Percentiles rank a stretch among this genome's conserved stretches.
Evolutionary conservation across 148 eudicot genomes (phyloP).

Genomic region (Diospyros lotus): DNA sequence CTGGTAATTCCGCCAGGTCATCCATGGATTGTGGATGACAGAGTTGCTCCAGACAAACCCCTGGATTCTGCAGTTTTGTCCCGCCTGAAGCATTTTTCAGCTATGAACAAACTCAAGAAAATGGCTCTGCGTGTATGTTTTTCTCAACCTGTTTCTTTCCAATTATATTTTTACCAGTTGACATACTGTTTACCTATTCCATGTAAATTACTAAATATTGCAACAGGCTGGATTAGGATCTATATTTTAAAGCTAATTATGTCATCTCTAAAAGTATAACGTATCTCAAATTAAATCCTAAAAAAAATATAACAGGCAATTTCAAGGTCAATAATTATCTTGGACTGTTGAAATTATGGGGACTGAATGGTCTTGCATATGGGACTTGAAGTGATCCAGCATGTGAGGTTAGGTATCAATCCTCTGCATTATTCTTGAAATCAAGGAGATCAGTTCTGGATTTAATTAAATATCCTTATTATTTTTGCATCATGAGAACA

Average conservation of each 20-base stretch:
- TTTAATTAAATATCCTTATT: no score
- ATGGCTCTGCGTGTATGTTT: slow-evolving; percentile 71
- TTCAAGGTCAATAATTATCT: background rate
- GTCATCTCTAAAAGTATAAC: background rate
- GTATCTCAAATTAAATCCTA: background rate
- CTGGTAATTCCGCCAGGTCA: slow-evolving; percentile 43
- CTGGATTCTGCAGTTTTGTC: slow-evolving; percentile 71
- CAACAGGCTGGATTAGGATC: background rate
- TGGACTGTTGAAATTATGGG: background rate
- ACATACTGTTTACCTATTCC: background rate
- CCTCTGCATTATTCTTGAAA: background rate
- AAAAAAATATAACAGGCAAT: background rate
- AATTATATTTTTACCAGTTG: background rate
- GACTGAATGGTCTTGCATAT: background rate
- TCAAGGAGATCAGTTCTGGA: no score
- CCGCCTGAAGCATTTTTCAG: slow-evolving; percentile 73
- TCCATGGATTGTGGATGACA: slow-evolving; percentile 80
- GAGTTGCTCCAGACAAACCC: slow-evolving; percentile 70
- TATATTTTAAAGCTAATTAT: slow-evolving; percentile 1
- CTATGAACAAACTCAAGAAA: slow-evolving; percentile 80
- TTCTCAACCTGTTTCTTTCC: background rate
- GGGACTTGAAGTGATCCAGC: background rate
- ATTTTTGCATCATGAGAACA: no score
- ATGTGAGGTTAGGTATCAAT: background rate
- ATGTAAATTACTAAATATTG: background rate